Base-by-base conservation (phyloP, 2,329 filamentous ascomycete species). In the Grosmannia serpens region DNA sequence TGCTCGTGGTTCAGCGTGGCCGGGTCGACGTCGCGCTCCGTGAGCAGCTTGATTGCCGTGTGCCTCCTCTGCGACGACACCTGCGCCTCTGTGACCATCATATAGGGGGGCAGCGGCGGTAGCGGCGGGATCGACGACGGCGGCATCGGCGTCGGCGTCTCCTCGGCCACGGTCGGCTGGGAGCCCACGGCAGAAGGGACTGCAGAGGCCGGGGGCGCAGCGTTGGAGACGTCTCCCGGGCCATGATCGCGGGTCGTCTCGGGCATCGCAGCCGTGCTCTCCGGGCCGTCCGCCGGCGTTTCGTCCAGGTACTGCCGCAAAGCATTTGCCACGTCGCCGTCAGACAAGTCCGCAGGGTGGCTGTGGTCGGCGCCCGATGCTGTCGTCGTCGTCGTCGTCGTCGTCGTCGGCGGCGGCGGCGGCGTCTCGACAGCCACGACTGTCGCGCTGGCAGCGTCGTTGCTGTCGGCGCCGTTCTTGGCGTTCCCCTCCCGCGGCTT, bases 1-100 rank as follows among this genome's bases (percentile, higher is more conserved):
- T 84, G 81, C 52, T 83, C 80, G 4, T 68, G 61, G 0, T 77
- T 80, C 11, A 84, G 69, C 0, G 79, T 77, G 2, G 71, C 68
- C 1, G 78, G 79, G 44, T 81, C 75, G n/a, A 84, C 74, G 5
- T 71, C 73, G n/a, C 69, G 74, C 1, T 73, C 71, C 2, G 53
- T 68, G 6, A 84, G 72, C 33, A 82, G 70, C 27, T 70, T 69
- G n/a, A 73, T 71, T 8, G 81, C 61, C 4, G 55, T 38, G 4
- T 26, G 4, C 51, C 35, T 55, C 6, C 58, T 52, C 15, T n/a
- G 20, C 8, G 27, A 27, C 13, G 59, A 55, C 33, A 57, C 61
- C 29, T 62, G 58, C 29, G 58, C 46, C 9, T 64, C 62, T 1
- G 59, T 61, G 10, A 61, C 62, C 7, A n/a, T 17, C 35, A 51